Evolutionary conservation across 495 filamentous ascomycete species (phyloP), one percentile per base, ranked within the genome.

Genomic region (Trichocladium uniseriatum): DNA sequence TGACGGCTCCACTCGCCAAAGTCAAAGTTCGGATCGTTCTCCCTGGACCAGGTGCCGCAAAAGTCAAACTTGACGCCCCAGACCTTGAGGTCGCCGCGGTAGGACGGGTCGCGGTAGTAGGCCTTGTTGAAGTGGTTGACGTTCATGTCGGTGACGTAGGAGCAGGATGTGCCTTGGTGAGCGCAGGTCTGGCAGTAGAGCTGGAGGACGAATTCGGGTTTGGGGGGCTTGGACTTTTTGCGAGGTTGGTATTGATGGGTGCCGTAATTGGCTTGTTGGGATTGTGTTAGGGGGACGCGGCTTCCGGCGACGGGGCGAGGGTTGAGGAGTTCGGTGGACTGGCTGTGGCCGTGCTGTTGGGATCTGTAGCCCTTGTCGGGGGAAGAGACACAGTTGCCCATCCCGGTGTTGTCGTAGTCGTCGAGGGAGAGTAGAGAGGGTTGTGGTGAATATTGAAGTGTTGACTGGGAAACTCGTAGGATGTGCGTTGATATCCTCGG

Each of bases 401-500:
- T 49, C 28, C 22, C 14, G 4, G 10, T n/a, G 14, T 4, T 22
- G 14, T 10, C 14, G 5, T n/a, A 20, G 35, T 0, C 14, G n/a
- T 21, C 11, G 24, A 9, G 3, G 10, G 6, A 6, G 16, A 31
- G 36, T n/a, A 9, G 2, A 28, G 18, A 11, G 14, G 1, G 1
- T 28, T 16, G 31, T 27, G 21, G 19, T 14, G 40, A 11, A 16
- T 18, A 20, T 44, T 24, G 28, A 6, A 42, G 24, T 13, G 32
- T 36, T 15, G 52, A 43, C 11, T 51, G 37, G 8, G 29, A 38
- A 9, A 50, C n/a, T n/a, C n/a, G n/a, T n/a, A n/a, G 16, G 32
- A 53, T 32, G n/a, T 49, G 22, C n/a, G 58, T 28, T n/a, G 47
- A 43, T 24, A 52, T 48, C 4, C 11, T 32, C 10, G 47, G 41